phyloP scores from a whole-genome alignment of 2,329 filamentous ascomycete species.

The Cordyceps fumosorosea region DNA sequence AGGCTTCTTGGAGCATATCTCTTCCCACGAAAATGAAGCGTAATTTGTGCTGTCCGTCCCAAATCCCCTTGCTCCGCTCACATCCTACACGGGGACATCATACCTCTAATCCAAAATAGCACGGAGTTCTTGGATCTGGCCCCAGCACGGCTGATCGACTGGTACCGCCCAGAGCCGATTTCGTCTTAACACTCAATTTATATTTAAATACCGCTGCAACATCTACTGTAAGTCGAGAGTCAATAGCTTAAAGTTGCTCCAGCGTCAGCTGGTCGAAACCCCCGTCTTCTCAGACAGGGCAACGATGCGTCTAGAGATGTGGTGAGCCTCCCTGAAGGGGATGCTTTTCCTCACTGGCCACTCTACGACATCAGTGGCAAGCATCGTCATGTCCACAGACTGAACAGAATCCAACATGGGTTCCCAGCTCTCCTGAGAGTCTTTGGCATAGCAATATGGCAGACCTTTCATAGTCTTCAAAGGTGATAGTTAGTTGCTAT shows the following conservation, averaged over 20 bases:
- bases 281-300: constrained; percentile 58
- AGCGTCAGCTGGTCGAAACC: constrained; percentile 57
- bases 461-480: constrained; percentile 49
- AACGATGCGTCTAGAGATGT: constrained; percentile 68
- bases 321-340: constrained; percentile 74
- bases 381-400: constrained; percentile 68
- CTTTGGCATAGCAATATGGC: constrained; percentile 71
- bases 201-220: constrained; percentile 62
- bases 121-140: constrained; percentile 47
- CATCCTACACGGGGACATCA: too few species aligned
- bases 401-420: constrained; percentile 70
- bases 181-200: constrained; percentile 64
- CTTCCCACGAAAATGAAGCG: too few species aligned
- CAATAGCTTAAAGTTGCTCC: constrained; percentile 61
- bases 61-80: too few species aligned
- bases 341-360: constrained; percentile 57
- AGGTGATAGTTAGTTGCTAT: constrained; percentile 22
- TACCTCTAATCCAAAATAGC: constrained; percentile 28
- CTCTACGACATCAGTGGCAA: constrained; percentile 61
- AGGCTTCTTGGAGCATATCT: too few species aligned
- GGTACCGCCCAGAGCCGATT: constrained; percentile 59
- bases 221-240: constrained; percentile 62
- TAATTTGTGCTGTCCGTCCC: too few species aligned
- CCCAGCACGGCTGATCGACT: constrained; percentile 56
- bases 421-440: constrained; percentile 70